These are phyloP conservation scores for Polytolypa hystricis DNA, from an alignment of 2,329 filamentous ascomycete genomes.

Conservation along the genomic window DNA sequence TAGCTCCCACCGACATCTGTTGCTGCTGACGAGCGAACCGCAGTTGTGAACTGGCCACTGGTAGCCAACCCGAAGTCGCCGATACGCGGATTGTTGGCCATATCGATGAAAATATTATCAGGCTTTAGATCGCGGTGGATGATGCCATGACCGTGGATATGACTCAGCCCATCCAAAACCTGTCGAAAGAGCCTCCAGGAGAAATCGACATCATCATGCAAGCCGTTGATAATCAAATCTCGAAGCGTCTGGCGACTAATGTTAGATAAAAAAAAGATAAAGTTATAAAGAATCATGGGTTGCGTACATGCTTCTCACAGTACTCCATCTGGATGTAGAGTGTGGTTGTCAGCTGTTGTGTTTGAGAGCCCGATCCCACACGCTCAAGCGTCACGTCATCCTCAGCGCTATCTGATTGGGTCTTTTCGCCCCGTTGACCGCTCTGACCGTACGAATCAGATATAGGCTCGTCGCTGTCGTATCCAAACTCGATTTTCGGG, in stretches of 20 bases:
- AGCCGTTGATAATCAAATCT: conserved; percentile 67
- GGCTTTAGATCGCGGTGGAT: conserved; percentile 95
- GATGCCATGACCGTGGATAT: conserved; percentile 83
- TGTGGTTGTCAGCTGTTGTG: conserved; percentile 54
- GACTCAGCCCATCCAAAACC: conserved; percentile 75
- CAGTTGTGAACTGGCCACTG: conserved; percentile 54
- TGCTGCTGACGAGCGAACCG: conserved; percentile 26
- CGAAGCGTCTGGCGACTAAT: conserved; percentile 55
- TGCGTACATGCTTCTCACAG: conserved; percentile 70
- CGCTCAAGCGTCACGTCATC: conserved; percentile 28
- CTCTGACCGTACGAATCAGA: conserved; percentile 22
- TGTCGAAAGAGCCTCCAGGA: conserved; percentile 87
- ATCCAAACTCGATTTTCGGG: conserved; percentile 66
- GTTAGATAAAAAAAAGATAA: conserved; percentile 7
- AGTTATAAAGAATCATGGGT: neutral
- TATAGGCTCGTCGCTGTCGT: conserved; percentile 35
- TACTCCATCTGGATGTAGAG: conserved; percentile 99
- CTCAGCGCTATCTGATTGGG: conserved; percentile 14
- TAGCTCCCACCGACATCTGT: conserved; percentile 29
- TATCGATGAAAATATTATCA: conserved; percentile 94
- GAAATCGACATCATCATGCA: conserved; percentile 64
- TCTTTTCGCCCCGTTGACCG: conserved; percentile 9
- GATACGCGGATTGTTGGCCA: conserved; percentile 81
- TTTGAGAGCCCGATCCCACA: conserved; percentile 37
- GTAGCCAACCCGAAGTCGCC: conserved; percentile 94